Conservation (phyloP, 768 basidiomycete genomes). For the Rhizopogon vesiculosus region DNA sequence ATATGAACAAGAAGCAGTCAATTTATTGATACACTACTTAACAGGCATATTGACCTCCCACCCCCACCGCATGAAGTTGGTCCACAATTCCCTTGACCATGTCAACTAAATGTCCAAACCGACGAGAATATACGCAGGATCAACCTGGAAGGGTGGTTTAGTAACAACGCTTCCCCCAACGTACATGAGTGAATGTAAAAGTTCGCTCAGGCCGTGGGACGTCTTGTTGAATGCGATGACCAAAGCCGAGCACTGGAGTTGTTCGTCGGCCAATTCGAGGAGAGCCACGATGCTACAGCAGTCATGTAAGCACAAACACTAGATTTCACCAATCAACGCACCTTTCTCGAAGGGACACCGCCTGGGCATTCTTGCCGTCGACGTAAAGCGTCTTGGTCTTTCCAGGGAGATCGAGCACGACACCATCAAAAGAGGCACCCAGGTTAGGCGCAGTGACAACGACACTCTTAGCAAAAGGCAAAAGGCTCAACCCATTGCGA, state of each 20-base stretch:
- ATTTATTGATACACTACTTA: background rate
- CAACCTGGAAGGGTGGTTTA: conserved; percentile 70
- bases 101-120: conserved; percentile 69
- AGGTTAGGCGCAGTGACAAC: conserved; percentile 65
- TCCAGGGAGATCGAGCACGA: conserved; percentile 71
- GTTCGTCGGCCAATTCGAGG: conserved; percentile 85
- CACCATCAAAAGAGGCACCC: conserved; percentile 68
- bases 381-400: conserved; percentile 77
- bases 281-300: conserved; percentile 73
- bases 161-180: conserved; percentile 85
- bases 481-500: conserved; percentile 56
- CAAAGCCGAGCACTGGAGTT: conserved; percentile 69
- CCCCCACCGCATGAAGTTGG: background rate
- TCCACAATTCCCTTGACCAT: conserved; percentile 25
- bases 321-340: conserved; percentile 24
- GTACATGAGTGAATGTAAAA: conserved; percentile 90
- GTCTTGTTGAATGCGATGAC: conserved; percentile 77
- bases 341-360: conserved; percentile 83
- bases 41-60: background rate
- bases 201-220: conserved; percentile 62
- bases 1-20: background rate
- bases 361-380: conserved; percentile 76
- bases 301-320: background rate
- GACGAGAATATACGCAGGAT: conserved; percentile 77
- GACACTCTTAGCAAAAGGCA: conserved; percentile 74